Base-by-base conservation (phyloP, 305 asterid species). In the Rubia balearica region DNA sequence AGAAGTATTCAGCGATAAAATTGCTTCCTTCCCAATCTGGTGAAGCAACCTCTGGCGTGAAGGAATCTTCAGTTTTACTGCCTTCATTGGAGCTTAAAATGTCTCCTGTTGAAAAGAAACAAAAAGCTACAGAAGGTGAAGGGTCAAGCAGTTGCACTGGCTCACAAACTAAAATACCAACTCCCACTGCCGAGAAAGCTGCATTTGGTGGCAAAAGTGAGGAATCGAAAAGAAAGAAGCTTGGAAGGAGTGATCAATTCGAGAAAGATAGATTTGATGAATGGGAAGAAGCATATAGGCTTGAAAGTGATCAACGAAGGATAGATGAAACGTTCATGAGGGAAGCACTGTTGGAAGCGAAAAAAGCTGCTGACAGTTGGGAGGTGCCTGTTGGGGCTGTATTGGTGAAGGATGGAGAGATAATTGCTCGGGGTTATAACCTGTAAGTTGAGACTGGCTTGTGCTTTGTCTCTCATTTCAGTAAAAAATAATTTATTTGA, bases 361-460 rank as follows among this genome's bases (percentile, higher is more conserved):
- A 86, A 75, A 91, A 86, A 74, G 99, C 98, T 78, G 97, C 96
- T 67, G 96, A 88, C 73, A 77, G 73, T 75, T 94, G 99, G 98
- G 99, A 94, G 88, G 97, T 91, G 68, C 99, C 99, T 43, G 94
- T 94, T 67, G 99, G 98, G 70, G 96, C 99, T 65, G 98, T 94
- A 65, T 83, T 94, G 73, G 99, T 94, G 81, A 91, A 83, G 62
- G 81, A 82, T 74, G 96, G 98, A 63, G 88, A 86, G 81, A 86
- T 94, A 67, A 88, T 94, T 80, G 95, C 97, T 77, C 97, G 98
- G 76, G 99, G 98, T 64, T 88, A 79, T 82, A 94, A 94, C 82
- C 86, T 91, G 99, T 94, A 84, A 85, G 97, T 82, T 81, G 61
- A 76, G 68, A 61, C 60, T 33, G 22, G 36, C 61, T 56, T 66